These are phyloP conservation scores for Cercospora janseana DNA, from an alignment of 2,329 filamentous ascomycete species.

Conservation along the genomic window DNA sequence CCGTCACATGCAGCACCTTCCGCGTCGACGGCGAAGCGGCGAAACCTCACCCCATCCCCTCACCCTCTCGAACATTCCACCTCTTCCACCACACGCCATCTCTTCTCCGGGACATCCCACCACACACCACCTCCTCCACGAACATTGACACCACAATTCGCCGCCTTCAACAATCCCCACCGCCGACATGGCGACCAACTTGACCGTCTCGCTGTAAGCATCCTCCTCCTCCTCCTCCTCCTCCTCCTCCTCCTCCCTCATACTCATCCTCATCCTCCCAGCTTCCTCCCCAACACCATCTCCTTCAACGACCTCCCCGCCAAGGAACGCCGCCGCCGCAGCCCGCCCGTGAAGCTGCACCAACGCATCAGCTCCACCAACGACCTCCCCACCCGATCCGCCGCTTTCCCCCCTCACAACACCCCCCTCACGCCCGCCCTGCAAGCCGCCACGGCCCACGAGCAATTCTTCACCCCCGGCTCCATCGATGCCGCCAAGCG, in stretches of 20 bases:
- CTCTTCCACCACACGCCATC: too few relatives aligned
- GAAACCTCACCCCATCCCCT: too few relatives aligned
- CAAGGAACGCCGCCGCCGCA: constrained; percentile 30
- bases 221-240: constrained; percentile 7
- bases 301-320: constrained; percentile 67
- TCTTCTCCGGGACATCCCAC: too few relatives aligned
- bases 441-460: constrained; percentile 19
- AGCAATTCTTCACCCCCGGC: constrained; percentile 48
- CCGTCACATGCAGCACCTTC: too few relatives aligned
- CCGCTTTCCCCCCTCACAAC: constrained; percentile 43
- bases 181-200: constrained; percentile 31
- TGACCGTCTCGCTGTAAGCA: constrained; percentile 38
- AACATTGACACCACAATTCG: neutral
- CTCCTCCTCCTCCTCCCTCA: neutral
- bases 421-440: constrained; percentile 45
- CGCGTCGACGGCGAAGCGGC: too few relatives aligned
- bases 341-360: constrained; percentile 22
- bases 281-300: constrained; percentile 88
- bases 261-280: constrained; percentile 40
- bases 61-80: too few relatives aligned
- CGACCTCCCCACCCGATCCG: constrained; percentile 28
- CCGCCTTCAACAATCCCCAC: too few relatives aligned
- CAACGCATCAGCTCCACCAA: constrained; percentile 39
- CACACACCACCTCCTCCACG: neutral
- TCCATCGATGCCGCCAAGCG: constrained; percentile 46